A percentile compares a stretch with the other conserved stretches of the same genome.
These are phyloP conservation scores for Colletotrichum lupini DNA, from an alignment of 2,329 filamentous ascomycete genomes.

Conservation along the genomic window DNA sequence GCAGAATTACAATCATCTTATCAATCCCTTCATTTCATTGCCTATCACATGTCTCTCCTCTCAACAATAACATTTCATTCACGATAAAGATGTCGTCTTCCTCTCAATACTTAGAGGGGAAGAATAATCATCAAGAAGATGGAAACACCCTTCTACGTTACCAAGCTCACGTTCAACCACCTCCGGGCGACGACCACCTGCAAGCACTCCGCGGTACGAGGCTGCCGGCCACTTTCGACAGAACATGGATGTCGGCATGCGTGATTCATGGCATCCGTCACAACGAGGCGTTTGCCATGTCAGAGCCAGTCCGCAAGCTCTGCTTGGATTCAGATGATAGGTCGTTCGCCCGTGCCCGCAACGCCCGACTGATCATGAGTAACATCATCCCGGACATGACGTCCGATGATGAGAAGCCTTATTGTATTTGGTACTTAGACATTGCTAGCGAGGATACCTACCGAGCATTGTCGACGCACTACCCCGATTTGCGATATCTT, in stretches of 20 bases:
- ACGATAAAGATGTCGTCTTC: no score
- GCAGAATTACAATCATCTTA: no score
- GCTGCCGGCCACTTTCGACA: not conserved
- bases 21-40: no score
- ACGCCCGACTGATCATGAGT: constrained; percentile 51
- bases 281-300: not conserved
- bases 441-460: constrained; percentile 49
- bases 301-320: not conserved
- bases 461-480: constrained; percentile 44
- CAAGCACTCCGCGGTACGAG: not conserved
- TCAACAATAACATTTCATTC: no score
- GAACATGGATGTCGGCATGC: not conserved
- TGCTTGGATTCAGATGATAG: not conserved
- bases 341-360: constrained; percentile 26
- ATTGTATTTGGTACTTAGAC: constrained; percentile 56
- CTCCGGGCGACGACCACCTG: not conserved
- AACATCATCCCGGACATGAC: constrained; percentile 43
- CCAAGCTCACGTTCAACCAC: not conserved
- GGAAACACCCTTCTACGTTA: no score
- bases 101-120: no score
- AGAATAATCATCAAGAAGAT: no score
- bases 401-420: constrained; percentile 43
- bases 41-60: no score
- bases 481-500: constrained; percentile 49
- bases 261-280: constrained; percentile 3